These are phyloP conservation scores for Penicillium salamii DNA, from an alignment of 495 filamentous ascomycete species.

Conservation along the genomic window DNA sequence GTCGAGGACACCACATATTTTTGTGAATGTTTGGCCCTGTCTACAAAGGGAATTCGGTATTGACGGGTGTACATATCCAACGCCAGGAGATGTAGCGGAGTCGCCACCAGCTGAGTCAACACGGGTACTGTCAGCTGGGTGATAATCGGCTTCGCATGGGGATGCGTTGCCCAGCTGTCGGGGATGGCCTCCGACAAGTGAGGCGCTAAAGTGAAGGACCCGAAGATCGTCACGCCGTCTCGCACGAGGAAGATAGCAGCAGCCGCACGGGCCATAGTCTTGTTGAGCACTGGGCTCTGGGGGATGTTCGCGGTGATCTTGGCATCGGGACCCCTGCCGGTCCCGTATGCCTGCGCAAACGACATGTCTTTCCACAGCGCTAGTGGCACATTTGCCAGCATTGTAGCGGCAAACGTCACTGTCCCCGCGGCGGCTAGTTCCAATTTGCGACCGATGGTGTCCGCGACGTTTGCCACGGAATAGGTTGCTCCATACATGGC, in stretches of 20 bases:
- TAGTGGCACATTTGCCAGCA: conserved; percentile 32
- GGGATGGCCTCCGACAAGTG: conserved; percentile 23
- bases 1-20: conserved; percentile 26
- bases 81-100: conserved; percentile 34
- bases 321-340: conserved; percentile 1
- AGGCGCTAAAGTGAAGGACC: conserved; percentile 34
- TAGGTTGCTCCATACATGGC: conserved; percentile 34
- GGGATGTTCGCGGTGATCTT: neutral
- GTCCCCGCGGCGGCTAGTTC: conserved; percentile 17
- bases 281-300: neutral
- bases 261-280: conserved; percentile 16
- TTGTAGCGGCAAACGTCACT: conserved; percentile 26
- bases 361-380: conserved; percentile 38
- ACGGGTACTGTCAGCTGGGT: conserved; percentile 33
- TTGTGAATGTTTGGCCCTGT: conserved; percentile 24
- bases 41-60: conserved; percentile 11
- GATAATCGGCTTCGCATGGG: conserved; percentile 27
- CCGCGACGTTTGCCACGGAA: conserved; percentile 30
- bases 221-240: conserved; percentile 37
- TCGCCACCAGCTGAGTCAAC: conserved; percentile 31
- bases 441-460: conserved; percentile 24
- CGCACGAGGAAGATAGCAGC: conserved; percentile 52
- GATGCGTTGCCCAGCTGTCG: conserved; percentile 19
- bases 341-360: conserved; percentile 33
- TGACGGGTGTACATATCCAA: conserved; percentile 35